These are phyloP conservation scores for Staphylotrichum tortipilum DNA, from an alignment of 495 filamentous ascomycete genomes.

Conservation along the genomic window DNA sequence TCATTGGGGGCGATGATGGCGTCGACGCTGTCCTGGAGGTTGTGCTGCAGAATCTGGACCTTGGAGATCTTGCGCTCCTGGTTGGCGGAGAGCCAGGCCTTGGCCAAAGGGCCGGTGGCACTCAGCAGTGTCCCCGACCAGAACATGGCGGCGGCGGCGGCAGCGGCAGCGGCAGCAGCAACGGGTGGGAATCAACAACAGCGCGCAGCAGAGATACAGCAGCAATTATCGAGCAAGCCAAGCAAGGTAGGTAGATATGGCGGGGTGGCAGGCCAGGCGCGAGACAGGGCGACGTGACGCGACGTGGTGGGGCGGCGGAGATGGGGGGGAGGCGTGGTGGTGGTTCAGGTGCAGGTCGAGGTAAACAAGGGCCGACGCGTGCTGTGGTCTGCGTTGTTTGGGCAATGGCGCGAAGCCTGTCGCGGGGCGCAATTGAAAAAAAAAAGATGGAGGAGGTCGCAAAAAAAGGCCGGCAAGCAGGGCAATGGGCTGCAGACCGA, in stretches of 20 bases:
- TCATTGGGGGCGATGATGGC: conserved; percentile 91
- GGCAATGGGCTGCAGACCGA: conserved; percentile 11
- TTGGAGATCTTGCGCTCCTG: conserved; percentile 96
- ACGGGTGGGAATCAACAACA: conserved; percentile 18
- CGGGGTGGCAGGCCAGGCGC: too few relatives aligned
- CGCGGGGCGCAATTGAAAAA: conserved; percentile 9
- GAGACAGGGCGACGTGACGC: conserved; percentile 4
- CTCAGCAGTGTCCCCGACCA: conserved; percentile 94
- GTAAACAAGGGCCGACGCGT: conserved; percentile 33
- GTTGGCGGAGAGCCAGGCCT: conserved; percentile 97
- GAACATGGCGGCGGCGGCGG: conserved; percentile 64
- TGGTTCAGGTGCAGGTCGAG: conserved; percentile 10
- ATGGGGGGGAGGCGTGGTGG: conserved; percentile 9
- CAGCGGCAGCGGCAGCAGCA: conserved; percentile 33
- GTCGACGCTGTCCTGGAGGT: conserved; percentile 85
- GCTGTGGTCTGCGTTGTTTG: conserved; percentile 35
- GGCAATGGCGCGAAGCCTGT: conserved; percentile 17
- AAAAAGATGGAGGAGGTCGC: conserved; percentile 7
- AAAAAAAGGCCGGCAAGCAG: neutral
- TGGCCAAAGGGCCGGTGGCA: conserved; percentile 92
- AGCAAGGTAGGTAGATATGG: too few relatives aligned
- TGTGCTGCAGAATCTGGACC: conserved; percentile 82
- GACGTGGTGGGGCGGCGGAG: neutral
- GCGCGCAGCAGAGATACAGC: conserved; percentile 15
- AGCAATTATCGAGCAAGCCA: neutral